Conservation (phyloP, 225 moss, liverwort and hornwort genomes). For the Climacium dendroides region DNA sequence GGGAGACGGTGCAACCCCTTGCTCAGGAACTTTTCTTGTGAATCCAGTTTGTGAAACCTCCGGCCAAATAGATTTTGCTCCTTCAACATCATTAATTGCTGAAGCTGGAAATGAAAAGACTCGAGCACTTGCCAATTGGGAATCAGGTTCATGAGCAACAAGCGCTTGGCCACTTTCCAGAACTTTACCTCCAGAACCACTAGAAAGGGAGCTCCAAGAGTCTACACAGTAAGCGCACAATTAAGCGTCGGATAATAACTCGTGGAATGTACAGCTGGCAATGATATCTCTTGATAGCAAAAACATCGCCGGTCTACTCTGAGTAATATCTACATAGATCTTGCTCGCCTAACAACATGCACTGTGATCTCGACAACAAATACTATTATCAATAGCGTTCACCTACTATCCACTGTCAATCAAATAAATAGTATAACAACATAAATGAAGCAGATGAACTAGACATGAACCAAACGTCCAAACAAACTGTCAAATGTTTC, state of each 20-base stretch:
- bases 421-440: not conserved
- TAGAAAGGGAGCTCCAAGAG: constrained; percentile 11
- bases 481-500: not conserved
- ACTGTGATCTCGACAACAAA: not conserved
- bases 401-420: not conserved
- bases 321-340: not conserved
- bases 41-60: constrained; percentile 4
- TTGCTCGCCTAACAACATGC: not conserved
- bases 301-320: not conserved
- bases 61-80: not conserved
- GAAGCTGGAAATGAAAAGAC: constrained; percentile 17
- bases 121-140: not conserved
- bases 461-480: not conserved
- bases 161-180: not conserved
- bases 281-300: not conserved
- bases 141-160: not conserved
- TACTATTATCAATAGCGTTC: not conserved
- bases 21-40: constrained; percentile 1
- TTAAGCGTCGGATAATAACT: not conserved
- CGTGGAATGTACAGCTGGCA: not conserved
- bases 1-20: constrained; percentile 37
- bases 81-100: not conserved
- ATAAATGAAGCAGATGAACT: not conserved
- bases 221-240: constrained; percentile 11
- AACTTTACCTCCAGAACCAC: not conserved